Base-by-base conservation (phyloP, 139 green algal genomes). In the Prasinococcaceae sp. region DNA sequence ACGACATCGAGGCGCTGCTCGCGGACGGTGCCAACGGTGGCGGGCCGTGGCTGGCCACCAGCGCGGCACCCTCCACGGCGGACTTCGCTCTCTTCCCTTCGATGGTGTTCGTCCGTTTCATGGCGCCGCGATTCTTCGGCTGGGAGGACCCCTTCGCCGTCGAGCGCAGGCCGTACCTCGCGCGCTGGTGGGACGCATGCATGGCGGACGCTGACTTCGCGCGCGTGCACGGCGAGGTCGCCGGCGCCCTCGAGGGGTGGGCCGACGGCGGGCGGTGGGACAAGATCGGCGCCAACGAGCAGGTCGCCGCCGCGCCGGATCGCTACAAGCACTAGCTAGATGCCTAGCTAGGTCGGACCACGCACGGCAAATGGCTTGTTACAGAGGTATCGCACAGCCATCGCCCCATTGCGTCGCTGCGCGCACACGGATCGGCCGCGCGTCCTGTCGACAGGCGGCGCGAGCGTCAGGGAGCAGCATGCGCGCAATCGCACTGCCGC, bases 1-100 rank as follows among this genome's bases (percentile, higher is more conserved):
- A 82, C 36, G 62, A 76, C 10, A 32, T 92, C 42, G 80, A 92
- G 53, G 6, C 27, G n/a, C 9, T 44, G 27, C 33, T n/a, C 48
- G 16, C n/a, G 26, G 27, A 12, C 26, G 39, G 42, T n/a, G 16
- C 16, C 20, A 29, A 56, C 19, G 24, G 30, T 50, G 8, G 14
- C 29, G 28, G 49, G n/a, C 25, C 17, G 49, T 48, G n/a, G n/a
- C n/a, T n/a, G n/a, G n/a, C n/a, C n/a, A n/a, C n/a, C n/a, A n/a
- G n/a, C n/a, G n/a, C n/a, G n/a, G n/a, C n/a, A n/a, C n/a, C n/a
- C n/a, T n/a, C n/a, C n/a, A n/a, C n/a, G n/a, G n/a, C n/a, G n/a
- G n/a, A n/a, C n/a, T n/a, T n/a, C n/a, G n/a, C n/a, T 48, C 22
- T 48, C 41, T 48, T 25, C 12, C 9, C 12, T 24, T 48, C 12